Percentiles rank a stretch among this genome's conserved stretches.
phyloP scores from a whole-genome alignment of 2,329 filamentous ascomycete genomes.

The Fusarium buxicola region DNA sequence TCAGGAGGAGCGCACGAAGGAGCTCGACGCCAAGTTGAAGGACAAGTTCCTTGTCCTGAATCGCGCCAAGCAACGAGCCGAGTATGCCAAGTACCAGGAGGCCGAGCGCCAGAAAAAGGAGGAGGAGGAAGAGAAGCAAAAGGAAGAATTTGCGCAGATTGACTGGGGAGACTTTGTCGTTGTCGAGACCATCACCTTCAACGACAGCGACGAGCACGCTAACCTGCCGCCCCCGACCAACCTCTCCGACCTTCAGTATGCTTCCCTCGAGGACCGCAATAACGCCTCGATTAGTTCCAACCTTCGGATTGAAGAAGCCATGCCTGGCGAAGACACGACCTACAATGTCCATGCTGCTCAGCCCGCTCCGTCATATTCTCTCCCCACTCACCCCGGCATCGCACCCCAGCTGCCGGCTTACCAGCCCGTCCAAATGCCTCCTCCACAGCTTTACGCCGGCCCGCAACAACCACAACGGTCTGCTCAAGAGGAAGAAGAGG shows the following conservation, averaged over 20 bases:
- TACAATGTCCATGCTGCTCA: slow-evolving; percentile 61
- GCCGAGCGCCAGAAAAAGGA: slow-evolving; percentile 89
- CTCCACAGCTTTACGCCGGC: slow-evolving; percentile 49
- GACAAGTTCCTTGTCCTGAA: slow-evolving; percentile 85
- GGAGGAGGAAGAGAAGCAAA: slow-evolving; percentile 86
- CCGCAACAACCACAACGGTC: slow-evolving; percentile 50
- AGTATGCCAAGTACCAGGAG: slow-evolving; percentile 87
- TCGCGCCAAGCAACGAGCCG: slow-evolving; percentile 85
- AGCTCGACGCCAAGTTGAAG: slow-evolving; percentile 78
- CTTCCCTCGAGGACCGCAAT: slow-evolving; percentile 94
- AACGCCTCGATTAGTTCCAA: slow-evolving; percentile 85
- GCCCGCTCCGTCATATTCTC: slow-evolving; percentile 53
- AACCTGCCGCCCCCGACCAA: slow-evolving; percentile 90
- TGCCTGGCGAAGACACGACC: slow-evolving; percentile 80
- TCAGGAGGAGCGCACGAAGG: slow-evolving; percentile 76
- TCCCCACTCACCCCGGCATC: slow-evolving; percentile 59
- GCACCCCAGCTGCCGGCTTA: slow-evolving; percentile 52
- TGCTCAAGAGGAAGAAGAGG: slow-evolving; percentile 71
- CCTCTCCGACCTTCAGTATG: slow-evolving; percentile 90
- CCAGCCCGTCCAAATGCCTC: slow-evolving; percentile 53
- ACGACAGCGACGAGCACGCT: slow-evolving; percentile 85
- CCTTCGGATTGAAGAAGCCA: slow-evolving; percentile 92
- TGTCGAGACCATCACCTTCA: slow-evolving; percentile 94
- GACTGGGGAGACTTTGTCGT: slow-evolving; percentile 99
- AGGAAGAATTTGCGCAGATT: slow-evolving; percentile 81